A percentile compares a stretch with the other conserved stretches of the same genome.
These are phyloP conservation scores for Diplodia intermedia DNA, from an alignment of 2,329 filamentous ascomycete species.

Conservation along the genomic window DNA sequence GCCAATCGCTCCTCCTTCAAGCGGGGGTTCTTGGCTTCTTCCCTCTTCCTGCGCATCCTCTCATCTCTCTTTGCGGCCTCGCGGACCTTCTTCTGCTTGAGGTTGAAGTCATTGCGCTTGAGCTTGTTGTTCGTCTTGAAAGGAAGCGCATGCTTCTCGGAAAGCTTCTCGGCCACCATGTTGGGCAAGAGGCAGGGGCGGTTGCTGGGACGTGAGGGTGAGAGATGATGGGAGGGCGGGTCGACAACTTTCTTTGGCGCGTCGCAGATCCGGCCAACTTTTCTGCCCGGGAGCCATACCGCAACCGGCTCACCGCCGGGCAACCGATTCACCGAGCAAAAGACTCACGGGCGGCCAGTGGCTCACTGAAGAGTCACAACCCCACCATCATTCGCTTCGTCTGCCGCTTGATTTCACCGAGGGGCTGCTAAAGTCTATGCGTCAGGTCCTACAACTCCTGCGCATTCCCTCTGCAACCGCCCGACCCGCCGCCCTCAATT, in stretches of 20 bases:
- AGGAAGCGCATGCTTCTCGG: slow-evolving; percentile 55
- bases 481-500: slow-evolving; percentile 36
- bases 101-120: slow-evolving; percentile 76
- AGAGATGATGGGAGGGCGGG: not conserved
- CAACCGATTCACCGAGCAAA: slow-evolving; percentile 8
- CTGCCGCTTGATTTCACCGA: slow-evolving; percentile 37
- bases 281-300: slow-evolving; percentile 25
- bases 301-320: slow-evolving; percentile 25
- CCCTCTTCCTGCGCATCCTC: slow-evolving; percentile 79
- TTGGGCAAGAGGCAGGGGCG: slow-evolving; percentile 6
- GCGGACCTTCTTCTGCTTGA: slow-evolving; percentile 78
- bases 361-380: slow-evolving; percentile 25
- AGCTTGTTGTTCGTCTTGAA: slow-evolving; percentile 77
- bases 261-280: slow-evolving; percentile 30
- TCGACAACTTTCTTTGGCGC: slow-evolving; percentile 18
- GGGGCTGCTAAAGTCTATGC: slow-evolving; percentile 47
- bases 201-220: not conserved
- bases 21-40: slow-evolving; percentile 82
- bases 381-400: slow-evolving; percentile 28
- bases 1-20: slow-evolving; percentile 75
- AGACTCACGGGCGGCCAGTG: slow-evolving; percentile 16
- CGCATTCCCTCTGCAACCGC: slow-evolving; percentile 42
- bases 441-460: slow-evolving; percentile 48
- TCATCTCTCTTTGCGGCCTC: slow-evolving; percentile 78
- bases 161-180: slow-evolving; percentile 60